Percentiles rank a stretch among this genome's conserved stretches.
These are phyloP conservation scores for Colletotrichum scovillei DNA, from an alignment of 2,329 filamentous ascomycete species.

Conservation along the genomic window DNA sequence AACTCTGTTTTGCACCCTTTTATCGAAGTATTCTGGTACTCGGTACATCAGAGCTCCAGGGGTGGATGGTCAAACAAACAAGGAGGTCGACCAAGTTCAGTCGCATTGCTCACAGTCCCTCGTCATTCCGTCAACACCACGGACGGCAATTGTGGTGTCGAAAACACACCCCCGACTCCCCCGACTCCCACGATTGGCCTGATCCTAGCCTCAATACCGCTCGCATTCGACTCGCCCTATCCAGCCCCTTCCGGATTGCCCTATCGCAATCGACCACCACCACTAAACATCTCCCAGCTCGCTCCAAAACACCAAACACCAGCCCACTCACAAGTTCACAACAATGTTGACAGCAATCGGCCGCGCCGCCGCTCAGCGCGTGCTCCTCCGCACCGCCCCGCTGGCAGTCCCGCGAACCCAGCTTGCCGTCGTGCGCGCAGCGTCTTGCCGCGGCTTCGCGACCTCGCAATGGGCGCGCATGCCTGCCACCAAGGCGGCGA, in stretches of 20 bases:
- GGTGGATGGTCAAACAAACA: slow-evolving; percentile 27
- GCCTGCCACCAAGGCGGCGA: slow-evolving; percentile 41
- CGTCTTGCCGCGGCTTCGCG: slow-evolving; percentile 44
- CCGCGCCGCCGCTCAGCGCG: slow-evolving; percentile 51
- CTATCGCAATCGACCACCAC: background rate
- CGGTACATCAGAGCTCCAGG: slow-evolving; percentile 16
- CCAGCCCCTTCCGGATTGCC: background rate
- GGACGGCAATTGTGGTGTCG: slow-evolving; percentile 16
- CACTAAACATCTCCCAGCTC: background rate
- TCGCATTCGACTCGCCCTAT: slow-evolving; percentile 2
- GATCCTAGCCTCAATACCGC: background rate
- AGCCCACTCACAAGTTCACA: slow-evolving; percentile 25
- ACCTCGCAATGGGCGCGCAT: slow-evolving; percentile 43
- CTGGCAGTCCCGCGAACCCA: slow-evolving; percentile 38
- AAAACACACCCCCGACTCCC: background rate
- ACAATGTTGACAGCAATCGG: slow-evolving; percentile 58
- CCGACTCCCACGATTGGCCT: slow-evolving; percentile 10
- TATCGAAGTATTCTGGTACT: background rate
- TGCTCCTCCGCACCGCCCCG: slow-evolving; percentile 39
- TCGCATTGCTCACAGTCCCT: slow-evolving; percentile 25
- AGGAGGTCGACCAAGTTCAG: slow-evolving; percentile 25
- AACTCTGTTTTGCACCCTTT: background rate
- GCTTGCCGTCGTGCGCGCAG: slow-evolving; percentile 31
- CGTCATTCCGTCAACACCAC: slow-evolving; percentile 30
- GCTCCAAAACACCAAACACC: slow-evolving; percentile 6